phyloP scores from a whole-genome alignment of 371 early-diverging fungal species.

The Mortierella sp. region DNA sequence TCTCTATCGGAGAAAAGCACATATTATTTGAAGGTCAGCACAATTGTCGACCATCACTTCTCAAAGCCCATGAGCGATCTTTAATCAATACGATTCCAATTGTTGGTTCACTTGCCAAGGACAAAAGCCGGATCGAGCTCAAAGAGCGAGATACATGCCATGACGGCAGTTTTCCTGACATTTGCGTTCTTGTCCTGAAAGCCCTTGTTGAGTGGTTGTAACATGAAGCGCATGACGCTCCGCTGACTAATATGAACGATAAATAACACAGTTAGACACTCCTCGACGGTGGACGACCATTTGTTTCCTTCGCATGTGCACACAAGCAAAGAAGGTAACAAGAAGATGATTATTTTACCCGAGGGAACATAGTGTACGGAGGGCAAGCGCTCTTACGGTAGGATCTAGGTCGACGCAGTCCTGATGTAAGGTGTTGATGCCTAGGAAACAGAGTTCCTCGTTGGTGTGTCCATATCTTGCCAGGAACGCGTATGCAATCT shows the following conservation, averaged over 20 bases:
- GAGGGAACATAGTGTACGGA: slow-evolving; percentile 46
- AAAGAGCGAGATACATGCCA: slow-evolving; percentile 44
- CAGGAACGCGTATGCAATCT: slow-evolving; percentile 40
- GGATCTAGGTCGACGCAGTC: slow-evolving; percentile 51
- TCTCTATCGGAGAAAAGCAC: slow-evolving; percentile 20
- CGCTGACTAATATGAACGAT: slow-evolving; percentile 10
- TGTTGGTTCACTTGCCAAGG: slow-evolving; percentile 29
- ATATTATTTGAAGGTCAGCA: background rate
- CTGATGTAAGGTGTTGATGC: slow-evolving; percentile 53
- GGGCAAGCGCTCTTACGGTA: slow-evolving; percentile 40
- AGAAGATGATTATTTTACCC: slow-evolving; percentile 18
- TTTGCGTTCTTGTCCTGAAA: slow-evolving; percentile 51
- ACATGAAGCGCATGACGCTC: slow-evolving; percentile 39
- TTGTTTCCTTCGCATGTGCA: background rate
- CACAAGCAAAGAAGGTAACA: background rate
- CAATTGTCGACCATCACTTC: background rate
- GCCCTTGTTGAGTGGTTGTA: slow-evolving; percentile 43
- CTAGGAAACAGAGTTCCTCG: slow-evolving; percentile 46
- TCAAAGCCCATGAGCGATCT: background rate
- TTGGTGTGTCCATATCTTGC: slow-evolving; percentile 29
- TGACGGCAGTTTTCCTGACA: slow-evolving; percentile 45
- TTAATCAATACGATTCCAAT: background rate
- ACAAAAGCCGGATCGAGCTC: slow-evolving; percentile 44
- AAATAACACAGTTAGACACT: background rate
- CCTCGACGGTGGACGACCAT: background rate